Evolutionary conservation across 108 stramenopile genomes (phyloP), one percentile per base, ranked within the genome.

Genomic region (Cyclotella sp.): DNA sequence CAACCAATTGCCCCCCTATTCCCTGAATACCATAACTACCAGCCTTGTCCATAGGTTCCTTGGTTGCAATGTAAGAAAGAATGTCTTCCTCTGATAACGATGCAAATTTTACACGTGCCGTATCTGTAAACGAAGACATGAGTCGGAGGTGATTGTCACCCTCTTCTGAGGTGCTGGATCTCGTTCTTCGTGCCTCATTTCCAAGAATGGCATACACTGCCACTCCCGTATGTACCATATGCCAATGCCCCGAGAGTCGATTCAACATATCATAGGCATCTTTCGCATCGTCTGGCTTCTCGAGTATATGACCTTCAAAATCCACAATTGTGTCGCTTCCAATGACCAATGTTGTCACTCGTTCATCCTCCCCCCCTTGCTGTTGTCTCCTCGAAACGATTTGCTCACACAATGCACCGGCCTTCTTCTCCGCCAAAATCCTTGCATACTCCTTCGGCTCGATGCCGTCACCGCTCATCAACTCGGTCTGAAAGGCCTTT

Each of bases 21-120:
- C 97, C 97, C 72, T 99, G 98, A 57, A 99, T 99, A 9, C 98
- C 98, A 82, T 98, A 99, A 10, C 85, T 75, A 6, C 97, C 98
- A 13, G 98, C 94, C 76, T 99, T 99, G 77, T 99, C 98, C 85
- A 97, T 90, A 18, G 97, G 97, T 73, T 99, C 98, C 7, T 90
- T 90, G 0, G 97, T 93, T 12, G 58, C 78, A 39, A 97, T 81
- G 63, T 99, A 76, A 5, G 60, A 28, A 21, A 62, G 69, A 26
- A 99, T 96, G 63, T 95, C 94, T 12, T 78, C 79, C 9, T 88
- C 76, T 13, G 83, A 63, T 8, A 98, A 70, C 0, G 34, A 54
- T 7, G 92, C 74, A 79, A 98, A 98, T 12, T 81, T 76, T 0
- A 98, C 98, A 5, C 66, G 53, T 1, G 97, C 92, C 6, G 92